Evolutionary conservation across 148 eudicot species (phyloP), one percentile per base, ranked within the genome.

Genomic region (Dysphania ambrosioides): DNA sequence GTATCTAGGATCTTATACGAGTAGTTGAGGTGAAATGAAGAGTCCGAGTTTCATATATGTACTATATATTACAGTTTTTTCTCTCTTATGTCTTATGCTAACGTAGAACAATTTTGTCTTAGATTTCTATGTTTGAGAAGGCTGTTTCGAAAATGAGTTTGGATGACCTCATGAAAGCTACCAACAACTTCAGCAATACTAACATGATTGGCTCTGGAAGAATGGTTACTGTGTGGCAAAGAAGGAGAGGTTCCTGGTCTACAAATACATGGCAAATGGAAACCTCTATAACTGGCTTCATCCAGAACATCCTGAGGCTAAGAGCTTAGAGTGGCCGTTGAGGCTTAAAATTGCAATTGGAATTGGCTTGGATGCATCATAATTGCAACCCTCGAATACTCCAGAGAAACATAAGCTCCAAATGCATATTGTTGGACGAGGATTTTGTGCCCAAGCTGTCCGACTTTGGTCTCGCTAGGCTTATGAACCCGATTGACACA

Each of bases 331-430:
- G 19, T 86, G 88, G 88, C 83, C 88, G 12, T 0, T 71, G 26
- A 76, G 88, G 83, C 86, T 86, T 19, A 86, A 76, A 57, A 86
- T 86, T 36, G 84, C 86, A 19, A 74, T 86, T 6, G 83, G 86
- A 72, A 15, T 72, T 86, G 21, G 86, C 88, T 64, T 86, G 86
- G 85, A 83, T 86, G 76, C 88, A 86, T 58, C 88, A 86, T 31
- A 83, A 67, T 49, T 86, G 88, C 79, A 86, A 86, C 75, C 86
- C 88, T 18, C 76, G 88, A 77, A 81, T 86, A 35, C 81, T 86
- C 10, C 88, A 86, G 27, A 60, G 88, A 71, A 86, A 86, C 79
- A 83, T 86, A 67, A 86, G 88, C 79, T 86, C 88, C n/a, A 86
- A 83, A 71, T 86, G 88, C 63, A 72, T 86, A 32, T 74, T 86